Conservation (phyloP, 2,329 filamentous ascomycete genomes). For the Ophiostoma pallidulum region DNA sequence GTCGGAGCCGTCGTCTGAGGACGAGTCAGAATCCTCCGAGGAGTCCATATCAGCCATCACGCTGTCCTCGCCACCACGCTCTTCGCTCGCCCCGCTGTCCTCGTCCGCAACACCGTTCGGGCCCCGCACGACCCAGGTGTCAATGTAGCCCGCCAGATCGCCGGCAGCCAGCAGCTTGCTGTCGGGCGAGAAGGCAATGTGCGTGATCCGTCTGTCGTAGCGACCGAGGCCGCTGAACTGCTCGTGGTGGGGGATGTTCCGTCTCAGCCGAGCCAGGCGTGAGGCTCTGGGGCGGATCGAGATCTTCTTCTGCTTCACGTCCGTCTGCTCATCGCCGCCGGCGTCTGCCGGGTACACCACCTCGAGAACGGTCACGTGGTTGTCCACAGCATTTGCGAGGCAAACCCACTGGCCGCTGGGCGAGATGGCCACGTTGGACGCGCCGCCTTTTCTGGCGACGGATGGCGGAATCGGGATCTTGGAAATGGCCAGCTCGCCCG, state of each 20-base stretch:
- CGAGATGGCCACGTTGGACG: conserved; percentile 59
- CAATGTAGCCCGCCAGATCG: conserved; percentile 76
- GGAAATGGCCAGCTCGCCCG: conserved; percentile 53
- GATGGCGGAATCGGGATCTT: conserved; percentile 56
- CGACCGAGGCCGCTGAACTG: conserved; percentile 58
- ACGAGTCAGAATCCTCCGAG: conserved; percentile 18
- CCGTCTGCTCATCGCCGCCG: conserved; percentile 19
- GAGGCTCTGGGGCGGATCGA: conserved; percentile 33
- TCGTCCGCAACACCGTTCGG: conserved; percentile 32
- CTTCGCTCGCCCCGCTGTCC: conserved; percentile 18
- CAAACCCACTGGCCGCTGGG: conserved; percentile 62
- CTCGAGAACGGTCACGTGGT: conserved; percentile 34
- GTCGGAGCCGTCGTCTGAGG: conserved; percentile 33
- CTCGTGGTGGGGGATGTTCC: conserved; percentile 44
- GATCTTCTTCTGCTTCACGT: background rate
- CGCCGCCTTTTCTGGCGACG: conserved; percentile 56
- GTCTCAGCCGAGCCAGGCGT: conserved; percentile 34
- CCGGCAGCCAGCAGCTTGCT: conserved; percentile 68
- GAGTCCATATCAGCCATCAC: conserved; percentile 26
- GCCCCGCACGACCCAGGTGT: conserved; percentile 70
- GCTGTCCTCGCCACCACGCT: conserved; percentile 11
- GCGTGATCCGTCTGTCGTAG: conserved; percentile 69
- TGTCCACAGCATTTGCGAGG: conserved; percentile 24
- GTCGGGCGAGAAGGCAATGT: conserved; percentile 69
- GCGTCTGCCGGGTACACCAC: conserved; percentile 28